Evolutionary conservation across 2,329 filamentous ascomycete species (phyloP), one percentile per base, ranked within the genome.

Genomic region (Trichoderma koningii): DNA sequence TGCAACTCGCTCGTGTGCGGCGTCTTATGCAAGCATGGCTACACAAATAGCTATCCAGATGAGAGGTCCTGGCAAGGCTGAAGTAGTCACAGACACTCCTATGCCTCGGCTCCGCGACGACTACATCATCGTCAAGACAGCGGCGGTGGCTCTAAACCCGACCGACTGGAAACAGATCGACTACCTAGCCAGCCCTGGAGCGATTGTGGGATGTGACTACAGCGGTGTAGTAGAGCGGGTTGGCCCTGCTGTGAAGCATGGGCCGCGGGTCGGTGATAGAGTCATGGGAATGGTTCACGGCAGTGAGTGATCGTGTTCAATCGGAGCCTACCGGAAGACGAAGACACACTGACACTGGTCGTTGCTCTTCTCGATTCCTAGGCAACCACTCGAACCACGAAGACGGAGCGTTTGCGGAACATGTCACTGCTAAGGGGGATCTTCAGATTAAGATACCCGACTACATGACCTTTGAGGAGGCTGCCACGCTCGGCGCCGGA

Each of bases 261-360:
- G 78, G 67, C 78, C 82, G 62, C 76, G 76, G 68, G 77, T 77
- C 61, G 83, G 83, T 1, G 82, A 85, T 66, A 77, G 82, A 52
- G 73, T 84, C 28, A 70, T 73, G 30, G 82, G 82, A 7, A 70
- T 77, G 19, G 71, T 68, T 1, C 78, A 81, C 59, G 80, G 80
- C 23, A 63, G 68, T 65, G 30, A 30, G 63, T 28, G 21, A 26
- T 26, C 23, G 1, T 26, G 42, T 7, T 14, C 3, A 63, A 14
- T 38, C 5, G 34, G 23, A 30, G 21, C 21, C 21, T 23, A 23
- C 21, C 2, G n/a, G 5, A 5, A 7, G 5, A 4, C 2, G 14
- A 5, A 5, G 28, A 52, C 7, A 19, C 17, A 12, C 12, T 12
- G 14, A 44, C 9, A 14, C 23, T 14, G 38, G 38, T 14, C 1